Conservation (phyloP, 2,329 filamentous ascomycete species). For the Talaromyces atroroseus region DNA sequence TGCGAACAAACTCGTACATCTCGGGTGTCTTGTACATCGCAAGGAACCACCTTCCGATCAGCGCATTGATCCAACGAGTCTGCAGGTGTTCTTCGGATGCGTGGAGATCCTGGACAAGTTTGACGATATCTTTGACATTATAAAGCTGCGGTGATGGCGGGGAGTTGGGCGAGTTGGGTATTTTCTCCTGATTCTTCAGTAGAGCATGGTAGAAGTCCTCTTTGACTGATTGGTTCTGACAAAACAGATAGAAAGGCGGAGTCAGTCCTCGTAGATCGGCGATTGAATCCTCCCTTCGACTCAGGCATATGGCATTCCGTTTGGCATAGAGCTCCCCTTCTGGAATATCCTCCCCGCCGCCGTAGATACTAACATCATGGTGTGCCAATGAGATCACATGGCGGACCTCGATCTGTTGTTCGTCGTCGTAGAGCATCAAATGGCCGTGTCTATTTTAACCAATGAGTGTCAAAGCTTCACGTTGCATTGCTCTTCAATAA, state of each 20-base stretch:
- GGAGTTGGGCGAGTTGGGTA: constrained; percentile 50
- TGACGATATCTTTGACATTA: constrained; percentile 79
- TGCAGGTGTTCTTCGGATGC: constrained; percentile 87
- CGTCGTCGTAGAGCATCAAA: constrained; percentile 94
- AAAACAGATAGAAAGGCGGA: constrained; percentile 90
- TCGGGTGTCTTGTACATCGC: constrained; percentile 80
- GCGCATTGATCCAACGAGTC: constrained; percentile 87
- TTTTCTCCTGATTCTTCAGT: constrained; percentile 73
- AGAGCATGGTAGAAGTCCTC: constrained; percentile 98
- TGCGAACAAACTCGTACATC: constrained; percentile 69
- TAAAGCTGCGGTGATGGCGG: constrained; percentile 70
- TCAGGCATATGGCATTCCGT: constrained; percentile 77
- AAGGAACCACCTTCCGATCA: constrained; percentile 83
- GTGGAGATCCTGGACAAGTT: constrained; percentile 82
- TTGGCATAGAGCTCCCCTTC: constrained; percentile 97
- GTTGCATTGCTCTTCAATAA: background rate
- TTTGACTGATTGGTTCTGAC: constrained; percentile 90
- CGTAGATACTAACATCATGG: constrained; percentile 75
- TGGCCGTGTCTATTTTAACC: constrained; percentile 69
- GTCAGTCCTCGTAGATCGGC: constrained; percentile 54
- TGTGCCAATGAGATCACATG: constrained; percentile 91
- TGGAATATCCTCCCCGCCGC: constrained; percentile 68
- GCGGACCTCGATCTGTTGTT: constrained; percentile 89
- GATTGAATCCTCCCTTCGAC: constrained; percentile 54
- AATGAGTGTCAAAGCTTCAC: background rate